Evolutionary conservation across 2,329 filamentous ascomycete genomes (phyloP), one percentile per base, ranked within the genome.

Genomic region (Dichotomopilus funicola): DNA sequence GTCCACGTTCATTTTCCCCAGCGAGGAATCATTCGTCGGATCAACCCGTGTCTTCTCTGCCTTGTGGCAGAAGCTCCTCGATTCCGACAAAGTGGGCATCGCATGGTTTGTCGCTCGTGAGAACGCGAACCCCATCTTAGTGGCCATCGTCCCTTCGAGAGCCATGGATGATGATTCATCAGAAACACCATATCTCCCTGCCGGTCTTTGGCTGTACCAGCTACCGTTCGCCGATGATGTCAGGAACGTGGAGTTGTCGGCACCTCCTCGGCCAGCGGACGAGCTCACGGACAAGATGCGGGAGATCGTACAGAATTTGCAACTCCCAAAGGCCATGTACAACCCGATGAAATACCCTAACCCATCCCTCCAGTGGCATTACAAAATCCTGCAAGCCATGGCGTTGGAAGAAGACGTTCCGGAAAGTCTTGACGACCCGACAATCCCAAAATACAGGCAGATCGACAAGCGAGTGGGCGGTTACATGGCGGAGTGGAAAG

Each of bases 361-460:
- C 59, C 91, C 91, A 8, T 81, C 88, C 7, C 77, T 99, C 31
- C 94, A 99, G 72, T 99, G 92, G 91, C 94, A 97, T 73, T 99
- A 97, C 75, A 86, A 84, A 59, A 95, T 99, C 46, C 75, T 99
- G 0, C 94, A 99, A 71, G 87, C 89, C 6, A 79, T 96, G 55
- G 94, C 94, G 0, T 77, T 99, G 0, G 91, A 96, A 38, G 94
- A 99, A 68, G 91, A 96, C 62, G 74, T 95, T 1, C 91, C 91
- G 0, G 86, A 88, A 19, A 80, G 86, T 49, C 72, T 72, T 1
- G 77, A 82, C 11, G 94, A 99, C 67, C 85, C 87, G 61, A 97
- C 94, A 0, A 68, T 89, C 11, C 94, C 94, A 1, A 89, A 88
- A 64, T 91, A 86, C 71, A 86, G 82, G 63, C 89, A 95, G 62